Percentiles rank a stretch among this genome's conserved stretches.
These are phyloP conservation scores for Massospora cicadina DNA, from an alignment of 371 early-diverging fungal genomes.

Conservation along the genomic window DNA sequence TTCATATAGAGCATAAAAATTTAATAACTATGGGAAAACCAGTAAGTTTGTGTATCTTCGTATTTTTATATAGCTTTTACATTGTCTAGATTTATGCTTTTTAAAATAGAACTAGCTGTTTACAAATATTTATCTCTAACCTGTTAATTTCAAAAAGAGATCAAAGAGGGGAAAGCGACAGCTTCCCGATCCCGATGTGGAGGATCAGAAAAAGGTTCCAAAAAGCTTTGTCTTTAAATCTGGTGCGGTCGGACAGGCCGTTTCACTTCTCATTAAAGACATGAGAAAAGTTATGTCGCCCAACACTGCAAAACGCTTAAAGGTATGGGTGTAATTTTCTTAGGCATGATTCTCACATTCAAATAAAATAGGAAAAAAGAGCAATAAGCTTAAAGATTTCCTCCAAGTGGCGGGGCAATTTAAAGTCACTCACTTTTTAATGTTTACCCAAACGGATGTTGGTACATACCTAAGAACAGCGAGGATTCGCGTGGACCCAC, in stretches of 20 bases:
- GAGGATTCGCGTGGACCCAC: constrained; percentile 84
- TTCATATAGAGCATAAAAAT: too few species aligned
- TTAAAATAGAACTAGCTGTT: too few species aligned
- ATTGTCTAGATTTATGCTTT: too few species aligned
- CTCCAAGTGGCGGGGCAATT: constrained; percentile 71
- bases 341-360: background rate
- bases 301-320: constrained; percentile 62
- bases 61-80: background rate
- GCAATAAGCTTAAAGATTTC: constrained; percentile 89
- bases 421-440: constrained; percentile 70
- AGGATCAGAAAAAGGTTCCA: constrained; percentile 40
- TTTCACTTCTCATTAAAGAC: constrained; percentile 61
- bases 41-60: background rate
- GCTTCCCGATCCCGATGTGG: background rate
- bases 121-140: background rate
- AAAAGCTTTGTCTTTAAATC: constrained; percentile 86
- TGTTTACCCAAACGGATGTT: constrained; percentile 70
- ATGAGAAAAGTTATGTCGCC: constrained; percentile 84
- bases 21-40: background rate
- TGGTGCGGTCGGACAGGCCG: constrained; percentile 58
- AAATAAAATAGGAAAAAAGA: constrained; percentile 63
- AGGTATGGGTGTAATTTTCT: constrained; percentile 32
- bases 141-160: background rate
- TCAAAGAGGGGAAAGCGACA: background rate
- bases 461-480: constrained; percentile 72